Conservation (phyloP, 176 grass and related monocot species). For the Aegilops speltoides region DNA sequence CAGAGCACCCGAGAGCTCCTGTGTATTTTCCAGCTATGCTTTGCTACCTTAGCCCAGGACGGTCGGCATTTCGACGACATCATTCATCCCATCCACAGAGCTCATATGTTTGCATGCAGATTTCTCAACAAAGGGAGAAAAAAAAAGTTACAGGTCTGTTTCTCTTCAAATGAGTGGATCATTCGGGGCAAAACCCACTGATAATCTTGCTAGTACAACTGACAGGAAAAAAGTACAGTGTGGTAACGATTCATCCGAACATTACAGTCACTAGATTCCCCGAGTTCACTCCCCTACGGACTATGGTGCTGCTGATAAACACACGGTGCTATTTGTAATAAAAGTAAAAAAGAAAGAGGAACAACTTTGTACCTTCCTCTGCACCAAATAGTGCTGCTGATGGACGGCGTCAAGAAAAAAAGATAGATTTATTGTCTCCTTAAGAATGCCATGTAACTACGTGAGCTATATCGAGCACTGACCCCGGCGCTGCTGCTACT, state of each 20-base stretch:
- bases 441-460: background rate
- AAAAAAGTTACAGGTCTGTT: background rate
- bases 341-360: background rate
- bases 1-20: no score
- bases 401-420: background rate
- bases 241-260: no score
- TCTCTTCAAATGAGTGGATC: background rate
- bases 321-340: background rate
- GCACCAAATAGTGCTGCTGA: background rate
- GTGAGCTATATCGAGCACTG: background rate
- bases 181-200: background rate
- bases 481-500: constrained; percentile 21
- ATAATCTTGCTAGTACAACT: background rate
- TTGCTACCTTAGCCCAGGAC: no score
- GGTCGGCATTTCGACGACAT: background rate
- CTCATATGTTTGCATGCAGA: background rate
- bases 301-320: background rate
- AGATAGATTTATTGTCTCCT: background rate
- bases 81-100: background rate
- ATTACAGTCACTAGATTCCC: background rate
- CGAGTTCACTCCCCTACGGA: background rate
- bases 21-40: no score
- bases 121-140: background rate
- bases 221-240: background rate
- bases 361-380: background rate